Conservation (phyloP, 257 asterid species). For the Lycium barbarum region DNA sequence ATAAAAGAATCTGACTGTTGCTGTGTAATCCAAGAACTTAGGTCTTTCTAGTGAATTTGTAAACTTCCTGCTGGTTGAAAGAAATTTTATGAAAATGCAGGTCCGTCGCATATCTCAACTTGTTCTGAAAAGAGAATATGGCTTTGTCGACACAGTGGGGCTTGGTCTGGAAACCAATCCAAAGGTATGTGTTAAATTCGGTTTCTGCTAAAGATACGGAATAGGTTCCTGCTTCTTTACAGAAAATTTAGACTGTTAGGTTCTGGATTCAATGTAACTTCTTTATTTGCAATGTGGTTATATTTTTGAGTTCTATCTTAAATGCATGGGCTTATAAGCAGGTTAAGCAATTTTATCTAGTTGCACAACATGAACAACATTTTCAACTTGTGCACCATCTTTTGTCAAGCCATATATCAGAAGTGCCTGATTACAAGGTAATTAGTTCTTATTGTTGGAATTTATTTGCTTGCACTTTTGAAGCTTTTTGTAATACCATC, state of each 20-base stretch:
- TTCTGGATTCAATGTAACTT: background rate
- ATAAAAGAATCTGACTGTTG: conserved; percentile 12
- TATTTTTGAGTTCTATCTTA: conserved; percentile 17
- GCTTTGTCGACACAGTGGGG: conserved; percentile 78
- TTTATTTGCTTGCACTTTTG: background rate
- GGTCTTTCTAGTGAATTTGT: conserved; percentile 12
- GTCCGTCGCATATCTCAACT: conserved; percentile 93
- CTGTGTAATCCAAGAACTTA: background rate
- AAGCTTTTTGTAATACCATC: conserved; percentile 8
- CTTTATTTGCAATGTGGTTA: background rate
- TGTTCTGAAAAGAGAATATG: conserved; percentile 83
- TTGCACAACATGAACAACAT: conserved; percentile 80
- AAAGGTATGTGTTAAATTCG: conserved; percentile 50
- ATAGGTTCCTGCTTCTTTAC: background rate
- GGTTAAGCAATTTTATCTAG: conserved; percentile 82
- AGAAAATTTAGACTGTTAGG: background rate
- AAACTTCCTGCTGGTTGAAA: conserved; percentile 30
- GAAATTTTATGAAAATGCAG: conserved; percentile 51
- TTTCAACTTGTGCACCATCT: conserved; percentile 71
- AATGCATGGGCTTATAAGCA: conserved; percentile 43
- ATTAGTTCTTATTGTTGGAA: conserved; percentile 12
- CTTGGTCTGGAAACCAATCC: conserved; percentile 71
- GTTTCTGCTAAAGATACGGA: conserved; percentile 4
- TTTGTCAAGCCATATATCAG: conserved; percentile 66
- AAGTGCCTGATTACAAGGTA: conserved; percentile 84